Evolutionary conservation across 768 basidiomycete species (phyloP), one percentile per base, ranked within the genome.

Genomic region (Lactifluus hygrophoroides): DNA sequence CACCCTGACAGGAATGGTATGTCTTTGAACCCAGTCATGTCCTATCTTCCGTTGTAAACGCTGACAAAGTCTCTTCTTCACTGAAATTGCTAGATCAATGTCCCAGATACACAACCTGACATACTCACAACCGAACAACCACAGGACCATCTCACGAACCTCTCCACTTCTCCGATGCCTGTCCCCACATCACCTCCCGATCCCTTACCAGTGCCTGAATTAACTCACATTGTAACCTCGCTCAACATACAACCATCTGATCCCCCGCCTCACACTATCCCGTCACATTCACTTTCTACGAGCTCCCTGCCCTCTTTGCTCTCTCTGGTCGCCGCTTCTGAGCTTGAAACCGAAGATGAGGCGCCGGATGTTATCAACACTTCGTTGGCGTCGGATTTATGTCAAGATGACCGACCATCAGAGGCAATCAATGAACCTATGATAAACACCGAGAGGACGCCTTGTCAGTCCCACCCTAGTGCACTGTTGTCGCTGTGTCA

Each of bases 31-130:
- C 38, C 14, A 46, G 28, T 50, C 34, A 21, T 27, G 23, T 21
- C 11, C 23, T 19, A 43, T 46, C 37, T 42, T 44, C 53, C 43
- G 34, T 54, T 62, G 53, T 54, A 49, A 60, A 62, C 52, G 52
- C 57, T 60, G 52, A 62, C 53, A 51, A 60, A 53, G 11, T 10
- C 46, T 45, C 8, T 16, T n/a, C 5, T 27, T n/a, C n/a, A n/a
- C n/a, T 60, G 57, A 51, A 44, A 28, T 11, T 19, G 21, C 37
- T 19, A 61, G 54, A 11, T 42, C 17, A 25, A 23, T 28, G 17
- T 10, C 25, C 37, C 19, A 47, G 13, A 34, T 32, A 42, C n/a
- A 14, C 37, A 37, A 14, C 27, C 32, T 10, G 52, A 54, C 35
- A 2, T 28, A 38, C 32, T 47, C 17, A 30, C 57, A 17, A 27